These are phyloP conservation scores for Saxophila tyrrhenica DNA, from an alignment of 495 filamentous ascomycete genomes.

Conservation along the genomic window DNA sequence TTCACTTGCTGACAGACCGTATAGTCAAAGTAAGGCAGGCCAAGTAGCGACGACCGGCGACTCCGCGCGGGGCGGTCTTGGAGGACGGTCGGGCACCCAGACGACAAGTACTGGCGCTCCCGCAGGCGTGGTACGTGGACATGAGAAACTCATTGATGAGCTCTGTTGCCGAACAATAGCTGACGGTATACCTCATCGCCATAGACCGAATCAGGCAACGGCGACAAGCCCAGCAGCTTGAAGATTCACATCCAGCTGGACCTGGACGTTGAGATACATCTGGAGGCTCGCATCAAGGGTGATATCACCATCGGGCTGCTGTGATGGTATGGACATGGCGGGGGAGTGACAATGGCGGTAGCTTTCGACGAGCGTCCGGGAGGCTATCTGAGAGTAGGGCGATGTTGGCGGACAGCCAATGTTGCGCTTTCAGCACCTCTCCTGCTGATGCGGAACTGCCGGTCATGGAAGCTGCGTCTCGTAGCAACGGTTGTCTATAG, in stretches of 20 bases:
- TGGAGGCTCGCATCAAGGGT: conserved; percentile 6
- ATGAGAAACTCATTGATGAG: no score
- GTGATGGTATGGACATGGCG: neutral
- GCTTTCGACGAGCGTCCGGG: no score
- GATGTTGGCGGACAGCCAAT: no score
- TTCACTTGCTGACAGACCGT: neutral
- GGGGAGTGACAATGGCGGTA: neutral
- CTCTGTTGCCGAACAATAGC: neutral
- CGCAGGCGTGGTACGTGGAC: no score
- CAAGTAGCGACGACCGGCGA: neutral
- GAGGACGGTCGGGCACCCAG: neutral
- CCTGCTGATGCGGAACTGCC: no score
- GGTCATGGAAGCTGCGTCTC: no score
- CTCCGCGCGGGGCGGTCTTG: neutral
- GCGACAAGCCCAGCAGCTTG: neutral
- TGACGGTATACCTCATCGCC: neutral
- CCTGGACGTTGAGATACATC: conserved; percentile 10
- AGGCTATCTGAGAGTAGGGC: no score
- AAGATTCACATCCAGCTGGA: conserved; percentile 9
- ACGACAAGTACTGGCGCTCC: no score
- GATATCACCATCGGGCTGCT: conserved; percentile 12
- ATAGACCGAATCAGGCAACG: neutral
- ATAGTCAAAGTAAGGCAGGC: neutral
- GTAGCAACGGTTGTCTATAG: no score
- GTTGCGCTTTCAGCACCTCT: no score